Evolutionary conservation across 2,329 filamentous ascomycete genomes (phyloP).

Genomic region (Botrytis fabae): DNA sequence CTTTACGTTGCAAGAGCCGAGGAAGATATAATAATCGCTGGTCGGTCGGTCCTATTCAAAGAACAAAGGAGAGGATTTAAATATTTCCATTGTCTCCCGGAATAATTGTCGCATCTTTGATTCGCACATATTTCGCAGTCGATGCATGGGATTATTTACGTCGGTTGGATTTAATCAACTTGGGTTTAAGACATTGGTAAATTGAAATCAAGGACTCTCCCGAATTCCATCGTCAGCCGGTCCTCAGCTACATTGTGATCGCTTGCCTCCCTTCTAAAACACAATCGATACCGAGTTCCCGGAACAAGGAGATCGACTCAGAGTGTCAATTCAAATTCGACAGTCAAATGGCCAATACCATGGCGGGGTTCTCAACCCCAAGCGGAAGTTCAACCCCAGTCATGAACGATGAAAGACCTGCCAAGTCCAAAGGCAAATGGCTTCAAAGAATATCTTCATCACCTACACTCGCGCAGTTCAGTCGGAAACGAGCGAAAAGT

Average conservation of each 20-base stretch:
- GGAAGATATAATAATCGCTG: slow-evolving; percentile 9
- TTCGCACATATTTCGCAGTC: slow-evolving; percentile 1
- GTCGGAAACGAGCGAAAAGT: slow-evolving; percentile 37
- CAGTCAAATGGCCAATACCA: neutral
- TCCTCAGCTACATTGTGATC: slow-evolving; percentile 11
- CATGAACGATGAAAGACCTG: slow-evolving; percentile 25
- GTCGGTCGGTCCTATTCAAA: neutral
- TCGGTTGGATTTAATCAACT: neutral
- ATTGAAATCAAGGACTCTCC: neutral
- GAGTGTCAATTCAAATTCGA: neutral
- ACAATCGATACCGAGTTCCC: neutral
- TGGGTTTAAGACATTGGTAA: slow-evolving; percentile 10
- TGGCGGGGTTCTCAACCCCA: slow-evolving; percentile 5
- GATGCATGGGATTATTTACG: neutral
- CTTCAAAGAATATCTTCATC: slow-evolving; percentile 42
- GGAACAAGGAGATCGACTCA: neutral
- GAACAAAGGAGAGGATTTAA: slow-evolving; percentile 4
- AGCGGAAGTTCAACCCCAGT: neutral
- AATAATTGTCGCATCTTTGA: slow-evolving; percentile 8
- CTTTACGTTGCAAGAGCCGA: neutral
- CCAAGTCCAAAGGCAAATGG: slow-evolving; percentile 38
- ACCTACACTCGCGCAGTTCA: slow-evolving; percentile 38
- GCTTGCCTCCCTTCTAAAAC: neutral
- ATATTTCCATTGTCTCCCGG: slow-evolving; percentile 5
- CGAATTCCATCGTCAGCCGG: neutral